Conservation (phyloP, 2,329 filamentous ascomycete species). For the Grosmannia clavigera region DNA sequence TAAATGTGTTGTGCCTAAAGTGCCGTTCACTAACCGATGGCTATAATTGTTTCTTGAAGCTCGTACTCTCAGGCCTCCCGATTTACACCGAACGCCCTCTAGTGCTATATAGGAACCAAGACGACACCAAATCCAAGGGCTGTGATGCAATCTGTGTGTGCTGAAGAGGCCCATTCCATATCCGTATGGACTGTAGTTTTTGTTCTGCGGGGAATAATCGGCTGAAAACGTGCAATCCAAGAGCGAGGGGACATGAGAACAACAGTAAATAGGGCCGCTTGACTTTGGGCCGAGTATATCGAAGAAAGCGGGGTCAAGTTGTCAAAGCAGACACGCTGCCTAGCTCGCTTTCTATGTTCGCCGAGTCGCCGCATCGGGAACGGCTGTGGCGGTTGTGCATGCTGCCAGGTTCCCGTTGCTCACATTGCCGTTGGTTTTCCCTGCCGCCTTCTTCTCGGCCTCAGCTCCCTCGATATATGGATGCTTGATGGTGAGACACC, state of each 20-base stretch:
- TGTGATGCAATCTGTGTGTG: neutral
- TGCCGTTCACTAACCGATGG: neutral
- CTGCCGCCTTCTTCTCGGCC: neutral
- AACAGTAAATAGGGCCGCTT: neutral
- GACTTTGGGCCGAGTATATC: neutral
- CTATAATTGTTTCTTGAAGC: neutral
- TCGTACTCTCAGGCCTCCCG: neutral
- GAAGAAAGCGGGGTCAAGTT: neutral
- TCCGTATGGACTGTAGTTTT: too few species aligned
- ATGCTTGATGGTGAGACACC: conserved; percentile 96
- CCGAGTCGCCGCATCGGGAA: neutral
- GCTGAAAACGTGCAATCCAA: neutral
- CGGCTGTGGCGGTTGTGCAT: neutral
- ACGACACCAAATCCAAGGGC: neutral
- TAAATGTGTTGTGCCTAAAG: neutral
- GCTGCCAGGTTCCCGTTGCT: neutral
- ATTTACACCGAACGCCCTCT: neutral
- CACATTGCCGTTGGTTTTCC: neutral
- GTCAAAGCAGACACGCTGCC: neutral
- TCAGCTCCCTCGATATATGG: conserved; percentile 35
- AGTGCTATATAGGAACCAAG: neutral
- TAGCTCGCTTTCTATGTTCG: neutral
- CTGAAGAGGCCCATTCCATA: too few species aligned
- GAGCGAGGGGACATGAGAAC: neutral
- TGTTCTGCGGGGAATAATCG: neutral